phyloP scores from a whole-genome alignment of 1,284 basidiomycete genomes.

The Tylopilus orsonianus region DNA sequence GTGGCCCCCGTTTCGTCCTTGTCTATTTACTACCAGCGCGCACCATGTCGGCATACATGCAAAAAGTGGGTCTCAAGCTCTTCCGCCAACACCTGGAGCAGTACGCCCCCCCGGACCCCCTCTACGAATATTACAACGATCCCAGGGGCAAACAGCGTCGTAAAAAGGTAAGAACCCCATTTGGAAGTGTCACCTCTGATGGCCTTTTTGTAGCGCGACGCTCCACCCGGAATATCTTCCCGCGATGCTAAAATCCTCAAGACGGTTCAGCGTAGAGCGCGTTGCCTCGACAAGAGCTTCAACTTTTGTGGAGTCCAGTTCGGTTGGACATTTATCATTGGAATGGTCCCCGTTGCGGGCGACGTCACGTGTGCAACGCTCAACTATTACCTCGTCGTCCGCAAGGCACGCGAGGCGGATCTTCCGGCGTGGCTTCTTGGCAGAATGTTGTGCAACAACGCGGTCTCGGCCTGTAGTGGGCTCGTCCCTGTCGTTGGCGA shows the following conservation, averaged over 20 bases:
- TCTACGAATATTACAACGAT: constrained; percentile 77
- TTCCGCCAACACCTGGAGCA: constrained; percentile 62
- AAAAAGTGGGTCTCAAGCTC: constrained; percentile 53
- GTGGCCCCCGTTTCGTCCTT: neutral
- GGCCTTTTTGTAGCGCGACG: constrained; percentile 50
- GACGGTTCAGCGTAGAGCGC: constrained; percentile 78
- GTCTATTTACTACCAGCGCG: constrained; percentile 1
- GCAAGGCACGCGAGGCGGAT: constrained; percentile 74
- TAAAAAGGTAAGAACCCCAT: constrained; percentile 51
- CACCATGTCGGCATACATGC: constrained; percentile 41
- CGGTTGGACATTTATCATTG: constrained; percentile 85
- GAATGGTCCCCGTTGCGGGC: constrained; percentile 73
- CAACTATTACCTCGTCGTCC: constrained; percentile 79
- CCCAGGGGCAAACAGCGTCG: constrained; percentile 65
- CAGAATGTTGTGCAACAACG: constrained; percentile 81
- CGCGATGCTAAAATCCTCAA: constrained; percentile 78
- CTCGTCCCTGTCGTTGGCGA: constrained; percentile 82
- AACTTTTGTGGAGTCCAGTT: constrained; percentile 80
- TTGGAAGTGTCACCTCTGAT: constrained; percentile 1
- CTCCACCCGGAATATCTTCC: constrained; percentile 77
- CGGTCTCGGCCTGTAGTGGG: constrained; percentile 69
- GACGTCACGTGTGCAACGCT: constrained; percentile 64
- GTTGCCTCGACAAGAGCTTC: constrained; percentile 92
- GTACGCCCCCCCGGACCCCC: constrained; percentile 73
- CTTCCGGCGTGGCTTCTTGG: constrained; percentile 64